These are phyloP conservation scores for Sporobolomyces roseus DNA, from an alignment of 768 basidiomycete species.

Conservation along the genomic window DNA sequence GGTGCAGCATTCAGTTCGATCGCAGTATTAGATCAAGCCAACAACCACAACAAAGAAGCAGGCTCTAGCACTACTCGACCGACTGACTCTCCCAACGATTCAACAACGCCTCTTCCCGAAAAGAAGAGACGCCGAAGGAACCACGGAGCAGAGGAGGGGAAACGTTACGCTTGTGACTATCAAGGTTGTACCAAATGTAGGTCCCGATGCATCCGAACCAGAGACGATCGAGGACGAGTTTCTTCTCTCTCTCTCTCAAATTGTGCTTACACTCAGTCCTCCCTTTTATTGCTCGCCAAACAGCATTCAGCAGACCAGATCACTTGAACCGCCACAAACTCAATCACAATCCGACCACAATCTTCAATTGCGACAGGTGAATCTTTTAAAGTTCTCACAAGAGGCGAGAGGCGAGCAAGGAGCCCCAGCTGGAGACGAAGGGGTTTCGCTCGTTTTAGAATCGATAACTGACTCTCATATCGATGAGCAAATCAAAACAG, in stretches of 20 bases:
- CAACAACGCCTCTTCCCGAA: slow-evolving; percentile 3
- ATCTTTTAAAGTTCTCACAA: too few species aligned
- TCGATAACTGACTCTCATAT: too few species aligned
- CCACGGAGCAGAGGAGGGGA: slow-evolving; percentile 28
- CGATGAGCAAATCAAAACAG: too few species aligned
- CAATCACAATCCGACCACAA: slow-evolving; percentile 32
- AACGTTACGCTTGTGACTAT: slow-evolving; percentile 31
- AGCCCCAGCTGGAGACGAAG: slow-evolving; percentile 12
- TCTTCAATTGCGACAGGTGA: slow-evolving; percentile 29
- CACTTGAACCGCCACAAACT: slow-evolving; percentile 40
- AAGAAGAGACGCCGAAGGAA: slow-evolving; percentile 26
- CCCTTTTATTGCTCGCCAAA: neutral
- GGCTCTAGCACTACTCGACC: neutral
- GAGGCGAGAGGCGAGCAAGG: neutral
- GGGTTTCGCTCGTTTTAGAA: too few species aligned
- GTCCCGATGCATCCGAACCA: slow-evolving; percentile 2
- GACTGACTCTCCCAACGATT: neutral
- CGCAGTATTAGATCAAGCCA: slow-evolving; percentile 16
- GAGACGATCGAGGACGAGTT: neutral
- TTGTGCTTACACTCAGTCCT: neutral
- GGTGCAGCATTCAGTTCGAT: slow-evolving; percentile 27
- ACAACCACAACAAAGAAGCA: neutral
- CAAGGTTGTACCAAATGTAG: slow-evolving; percentile 33
- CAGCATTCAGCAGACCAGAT: slow-evolving; percentile 38
- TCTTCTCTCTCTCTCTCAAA: too few species aligned